Base-by-base conservation (phyloP, 176 grass and related monocot genomes). In the Triticum turgidum region DNA sequence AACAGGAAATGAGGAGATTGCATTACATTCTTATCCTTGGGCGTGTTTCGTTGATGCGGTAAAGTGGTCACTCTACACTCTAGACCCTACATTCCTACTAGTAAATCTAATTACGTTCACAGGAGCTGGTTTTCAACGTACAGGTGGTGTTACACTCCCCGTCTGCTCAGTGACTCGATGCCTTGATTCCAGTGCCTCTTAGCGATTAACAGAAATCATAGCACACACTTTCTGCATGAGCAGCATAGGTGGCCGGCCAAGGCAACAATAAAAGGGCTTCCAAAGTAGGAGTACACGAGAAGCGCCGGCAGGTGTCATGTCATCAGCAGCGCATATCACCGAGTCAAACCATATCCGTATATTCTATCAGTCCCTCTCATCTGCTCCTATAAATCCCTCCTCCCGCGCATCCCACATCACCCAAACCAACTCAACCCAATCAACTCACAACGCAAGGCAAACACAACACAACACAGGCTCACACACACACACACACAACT, bases 301-400 rank as follows among this genome's bases (percentile, higher is more conserved):
- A 89, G 20, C 5, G 39, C 39, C 37, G 42, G 77, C 69, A 87
- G 80, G 69, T 47, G 56, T 38, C 65, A 87, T 87, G 79, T 84
- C 85, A 21, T 80, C 56, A 85, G 33, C 88, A 85, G 24, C 88
- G 9, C 69, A 72, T 12, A 85, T 91, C 91, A 86, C 34, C 87
- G 90, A 84, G 89, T 93, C 89, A 96, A 90, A 90, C 87, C 78
- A 77, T 78, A 61, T 84, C 75, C 77, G 73, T 82, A 68, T 78
- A 78, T 81, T 32, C 85, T 91, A 69, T 89, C 33, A 75, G 52
- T 2, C 30, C 77, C 9, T 66, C 41, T 22, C 39, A 59, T 84
- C 82, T 61, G 42, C 65, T 41, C 85, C 88, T 93, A 93, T 93
- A 90, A 93, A 93, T 51, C 42, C 56, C 70, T 27, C 69, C 11